Evolutionary conservation across 805 yeast genomes (phyloP), one percentile per base, ranked within the genome.

Genomic region (Nakazawaea ambrosiae): DNA sequence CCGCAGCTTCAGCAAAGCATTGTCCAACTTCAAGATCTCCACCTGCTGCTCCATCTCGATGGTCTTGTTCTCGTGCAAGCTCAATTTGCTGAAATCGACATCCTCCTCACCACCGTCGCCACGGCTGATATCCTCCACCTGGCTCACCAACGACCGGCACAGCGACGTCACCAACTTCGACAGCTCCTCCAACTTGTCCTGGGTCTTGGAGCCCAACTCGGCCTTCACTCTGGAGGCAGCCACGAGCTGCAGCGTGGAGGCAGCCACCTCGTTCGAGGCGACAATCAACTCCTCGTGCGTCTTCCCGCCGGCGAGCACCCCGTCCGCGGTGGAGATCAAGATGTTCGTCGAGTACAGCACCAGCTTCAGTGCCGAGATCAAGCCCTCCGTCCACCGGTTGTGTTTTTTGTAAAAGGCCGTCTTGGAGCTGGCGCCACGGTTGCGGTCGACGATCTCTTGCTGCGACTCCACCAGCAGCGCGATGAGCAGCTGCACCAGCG

Each of bases 41-140:
- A 87, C 95, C 56, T 87, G 96, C 57, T 86, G 95, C 53, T 86
- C 95, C 95, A 87, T 84, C 49, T 88, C 92, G 17, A 75, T 73
- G 0, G 94, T 82, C 58, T 81, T 83, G 49, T 84, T 86, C 57
- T 86, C 95, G 54, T 83, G 85, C 22, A 83, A 72, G 7, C 85
- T 68, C 40, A 85, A 58, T 49, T 70, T 73, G 17, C 83, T 66
- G 53, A 78, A 82, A 55, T 88, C 94, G 39, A 78, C 60, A 25
- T 65, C 66, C 19, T 50, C 54, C n/a, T 50, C 59, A 4, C 50
- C 45, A 9, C 46, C 49, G 27, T 49, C 45, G 36, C 60, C 59
- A 16, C 64, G 57, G 38, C 81, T 52, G 36, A 82, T 68, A 6
- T 61, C 63, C 60, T 81, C 85, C 2, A 87, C 94, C 52, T 77